Evolutionary conservation across 371 early-diverging fungal genomes (phyloP).

Genomic region (Actinomucor elegans): DNA sequence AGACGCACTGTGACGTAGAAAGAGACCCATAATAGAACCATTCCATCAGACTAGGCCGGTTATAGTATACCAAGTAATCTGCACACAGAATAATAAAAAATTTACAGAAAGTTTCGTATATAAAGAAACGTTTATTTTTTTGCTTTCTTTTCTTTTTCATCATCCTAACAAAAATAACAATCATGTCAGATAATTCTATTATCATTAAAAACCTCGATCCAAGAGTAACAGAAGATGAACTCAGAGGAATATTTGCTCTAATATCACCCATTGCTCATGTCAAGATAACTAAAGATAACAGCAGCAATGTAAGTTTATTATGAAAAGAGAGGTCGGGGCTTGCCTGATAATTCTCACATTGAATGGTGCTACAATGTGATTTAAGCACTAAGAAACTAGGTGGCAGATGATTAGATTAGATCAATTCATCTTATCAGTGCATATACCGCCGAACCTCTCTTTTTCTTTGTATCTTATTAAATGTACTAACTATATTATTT

Average conservation of each 20-base stretch:
- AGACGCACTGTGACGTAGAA: not conserved
- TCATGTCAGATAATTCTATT: conserved; percentile 4
- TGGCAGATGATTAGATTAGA: conserved; percentile 6
- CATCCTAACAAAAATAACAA: conserved; percentile 7
- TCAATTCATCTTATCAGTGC: conserved; percentile 4
- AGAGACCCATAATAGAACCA: no score
- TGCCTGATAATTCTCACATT: conserved; percentile 3
- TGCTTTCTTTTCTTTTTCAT: not conserved
- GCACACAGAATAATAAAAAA: not conserved
- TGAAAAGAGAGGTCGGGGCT: not conserved
- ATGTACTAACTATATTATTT: not conserved
- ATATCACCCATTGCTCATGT: conserved; percentile 10
- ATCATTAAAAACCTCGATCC: conserved; percentile 13
- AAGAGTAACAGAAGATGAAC: conserved; percentile 13
- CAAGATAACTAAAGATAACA: conserved; percentile 5
- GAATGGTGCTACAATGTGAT: not conserved
- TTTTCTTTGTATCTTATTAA: not conserved
- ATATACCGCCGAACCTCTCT: not conserved
- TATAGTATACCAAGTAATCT: not conserved
- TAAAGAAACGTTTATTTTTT: not conserved
- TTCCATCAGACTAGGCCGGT: not conserved
- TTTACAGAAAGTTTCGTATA: no score
- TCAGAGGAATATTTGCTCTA: conserved; percentile 9
- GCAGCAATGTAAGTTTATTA: conserved; percentile 12
- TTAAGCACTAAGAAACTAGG: not conserved